Percentiles rank a stretch among this genome's conserved stretches.
Evolutionary conservation across 2,329 filamentous ascomycete genomes (phyloP).

Genomic region (Microsporum canis): DNA sequence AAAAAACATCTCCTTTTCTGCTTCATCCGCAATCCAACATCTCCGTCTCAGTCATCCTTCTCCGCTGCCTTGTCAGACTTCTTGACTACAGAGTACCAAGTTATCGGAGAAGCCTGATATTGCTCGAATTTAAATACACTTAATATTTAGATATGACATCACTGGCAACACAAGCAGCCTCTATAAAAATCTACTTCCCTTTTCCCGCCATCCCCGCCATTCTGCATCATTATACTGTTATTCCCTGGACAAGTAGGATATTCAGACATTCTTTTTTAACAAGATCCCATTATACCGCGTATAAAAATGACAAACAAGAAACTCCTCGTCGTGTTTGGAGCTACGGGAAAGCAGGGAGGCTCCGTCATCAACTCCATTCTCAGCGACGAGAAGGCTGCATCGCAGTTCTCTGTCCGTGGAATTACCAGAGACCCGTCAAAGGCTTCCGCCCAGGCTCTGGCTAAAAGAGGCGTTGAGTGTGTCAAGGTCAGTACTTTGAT

Average conservation of each 20-base stretch:
- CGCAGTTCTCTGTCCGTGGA: conserved; percentile 39
- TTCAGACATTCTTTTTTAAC: neutral
- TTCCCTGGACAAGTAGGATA: neutral
- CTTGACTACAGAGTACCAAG: too few species aligned
- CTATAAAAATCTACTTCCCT: neutral
- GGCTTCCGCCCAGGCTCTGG: conserved; percentile 21
- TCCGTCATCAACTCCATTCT: conserved; percentile 39
- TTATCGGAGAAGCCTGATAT: too few species aligned
- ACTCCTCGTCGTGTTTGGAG: conserved; percentile 39
- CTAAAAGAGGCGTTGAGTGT: conserved; percentile 24
- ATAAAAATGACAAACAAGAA: neutral
- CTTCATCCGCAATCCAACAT: too few species aligned
- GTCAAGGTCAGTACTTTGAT: conserved; percentile 22
- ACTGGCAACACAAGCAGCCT: neutral
- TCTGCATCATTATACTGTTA: neutral
- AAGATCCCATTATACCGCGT: neutral
- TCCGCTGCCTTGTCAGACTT: too few species aligned
- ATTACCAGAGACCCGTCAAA: conserved; percentile 39
- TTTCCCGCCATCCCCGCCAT: neutral
- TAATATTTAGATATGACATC: neutral
- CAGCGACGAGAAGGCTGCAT: conserved; percentile 35
- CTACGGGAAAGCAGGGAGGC: conserved; percentile 43
- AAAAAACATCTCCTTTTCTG: too few species aligned
- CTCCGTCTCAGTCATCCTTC: too few species aligned
- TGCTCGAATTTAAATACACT: too few species aligned